Percentiles rank a stretch among this genome's conserved stretches.
Evolutionary conservation across 306 rosid genomes (phyloP).

Genomic region (Malus orientalis): DNA sequence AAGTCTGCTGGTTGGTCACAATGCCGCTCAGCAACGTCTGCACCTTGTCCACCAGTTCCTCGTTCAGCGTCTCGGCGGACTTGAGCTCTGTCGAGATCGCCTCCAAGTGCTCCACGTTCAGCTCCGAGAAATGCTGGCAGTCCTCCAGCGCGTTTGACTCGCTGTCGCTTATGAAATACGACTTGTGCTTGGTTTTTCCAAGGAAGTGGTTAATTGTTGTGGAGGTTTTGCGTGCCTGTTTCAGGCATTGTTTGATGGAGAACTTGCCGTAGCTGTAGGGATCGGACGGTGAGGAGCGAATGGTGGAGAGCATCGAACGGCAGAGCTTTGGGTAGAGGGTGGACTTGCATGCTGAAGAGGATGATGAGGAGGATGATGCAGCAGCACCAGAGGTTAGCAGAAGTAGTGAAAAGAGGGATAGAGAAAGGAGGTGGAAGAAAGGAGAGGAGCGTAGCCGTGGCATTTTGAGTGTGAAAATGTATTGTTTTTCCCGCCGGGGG

Average conservation of each 20-base stretch:
- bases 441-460: neutral
- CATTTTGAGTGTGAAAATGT: neutral
- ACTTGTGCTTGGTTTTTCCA: neutral
- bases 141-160: constrained; percentile 49
- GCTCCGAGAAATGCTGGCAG: constrained; percentile 47
- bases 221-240: constrained; percentile 44
- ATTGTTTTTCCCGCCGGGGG: neutral
- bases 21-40: constrained; percentile 56
- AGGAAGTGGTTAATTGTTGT: constrained; percentile 26
- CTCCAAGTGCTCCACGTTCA: constrained; percentile 46
- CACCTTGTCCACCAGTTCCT: constrained; percentile 34
- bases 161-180: neutral
- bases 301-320: constrained; percentile 55
- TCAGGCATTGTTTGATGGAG: constrained; percentile 58
- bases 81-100: constrained; percentile 26
- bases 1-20: constrained; percentile 75
- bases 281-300: constrained; percentile 44
- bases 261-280: constrained; percentile 56
- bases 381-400: neutral
- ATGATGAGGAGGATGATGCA: neutral
- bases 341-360: constrained; percentile 46
- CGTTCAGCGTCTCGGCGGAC: constrained; percentile 12
- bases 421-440: neutral
- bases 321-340: constrained; percentile 73
- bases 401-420: neutral